Conservation (phyloP, 1,139 yeast species). For the Magnusiomyces paraingens region DNA sequence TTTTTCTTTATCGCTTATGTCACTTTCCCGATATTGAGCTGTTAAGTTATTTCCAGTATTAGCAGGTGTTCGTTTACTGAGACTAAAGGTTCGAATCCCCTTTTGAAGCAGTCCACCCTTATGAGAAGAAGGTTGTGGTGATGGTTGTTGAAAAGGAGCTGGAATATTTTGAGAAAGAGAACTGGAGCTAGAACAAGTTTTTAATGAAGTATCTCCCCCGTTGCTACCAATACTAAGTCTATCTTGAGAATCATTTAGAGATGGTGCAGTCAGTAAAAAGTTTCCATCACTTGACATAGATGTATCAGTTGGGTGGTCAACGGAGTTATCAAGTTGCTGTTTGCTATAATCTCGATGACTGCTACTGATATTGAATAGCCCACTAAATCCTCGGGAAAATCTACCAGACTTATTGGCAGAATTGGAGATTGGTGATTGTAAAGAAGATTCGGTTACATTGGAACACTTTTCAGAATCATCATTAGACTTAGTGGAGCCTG, state of each 20-base stretch:
- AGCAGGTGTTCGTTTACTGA: conserved; percentile 6
- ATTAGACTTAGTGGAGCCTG: too few species aligned
- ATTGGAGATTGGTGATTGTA: too few species aligned
- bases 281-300: neutral
- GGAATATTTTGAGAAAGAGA: conserved; percentile 16
- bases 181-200: conserved; percentile 4
- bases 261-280: neutral
- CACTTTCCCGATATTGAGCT: conserved; percentile 6
- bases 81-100: conserved; percentile 27
- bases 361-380: neutral
- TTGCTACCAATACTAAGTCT: conserved; percentile 7
- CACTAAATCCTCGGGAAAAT: conserved; percentile 1
- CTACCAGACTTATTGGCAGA: neutral
- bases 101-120: conserved; percentile 26
- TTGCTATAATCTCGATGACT: neutral
- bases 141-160: neutral
- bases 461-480: too few species aligned
- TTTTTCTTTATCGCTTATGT: conserved; percentile 10
- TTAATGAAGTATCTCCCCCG: conserved; percentile 9
- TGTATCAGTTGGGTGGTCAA: neutral
- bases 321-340: neutral
- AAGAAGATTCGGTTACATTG: too few species aligned
- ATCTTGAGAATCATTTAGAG: conserved; percentile 9
- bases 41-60: conserved; percentile 12
- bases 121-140: conserved; percentile 1